Evolutionary conservation across 768 basidiomycete species (phyloP).

Genomic region (Mycena amicta): DNA sequence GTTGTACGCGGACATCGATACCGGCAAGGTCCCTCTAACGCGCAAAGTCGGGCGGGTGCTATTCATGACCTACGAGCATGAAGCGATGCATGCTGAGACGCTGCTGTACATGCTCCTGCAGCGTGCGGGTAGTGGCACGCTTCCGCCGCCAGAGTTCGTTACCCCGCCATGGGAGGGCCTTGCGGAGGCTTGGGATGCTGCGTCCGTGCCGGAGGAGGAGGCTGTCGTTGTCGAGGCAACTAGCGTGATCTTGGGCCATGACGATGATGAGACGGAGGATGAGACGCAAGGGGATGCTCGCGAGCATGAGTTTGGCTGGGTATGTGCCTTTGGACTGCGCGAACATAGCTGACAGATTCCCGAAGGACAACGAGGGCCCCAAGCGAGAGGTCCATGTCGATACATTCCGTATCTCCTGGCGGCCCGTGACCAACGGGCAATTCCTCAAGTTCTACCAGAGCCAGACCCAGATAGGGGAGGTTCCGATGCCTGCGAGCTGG

Average conservation of each 20-base stretch:
- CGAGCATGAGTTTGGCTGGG: constrained; percentile 83
- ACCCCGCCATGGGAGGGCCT: constrained; percentile 71
- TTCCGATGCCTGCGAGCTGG: constrained; percentile 76
- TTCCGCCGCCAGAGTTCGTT: constrained; percentile 76
- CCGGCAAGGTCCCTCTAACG: constrained; percentile 53
- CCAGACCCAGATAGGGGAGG: constrained; percentile 43
- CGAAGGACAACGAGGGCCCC: constrained; percentile 86
- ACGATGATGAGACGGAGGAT: constrained; percentile 81
- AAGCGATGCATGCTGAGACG: constrained; percentile 89
- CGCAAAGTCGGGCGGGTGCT: constrained; percentile 77
- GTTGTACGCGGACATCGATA: constrained; percentile 72
- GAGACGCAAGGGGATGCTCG: constrained; percentile 37
- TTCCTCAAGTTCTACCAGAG: constrained; percentile 68
- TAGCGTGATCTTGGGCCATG: constrained; percentile 71
- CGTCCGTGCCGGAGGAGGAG: constrained; percentile 42
- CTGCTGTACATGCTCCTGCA: constrained; percentile 94
- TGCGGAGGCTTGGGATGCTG: constrained; percentile 48
- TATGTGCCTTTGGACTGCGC: no score
- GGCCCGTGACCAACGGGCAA: constrained; percentile 88
- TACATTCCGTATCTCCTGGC: constrained; percentile 77
- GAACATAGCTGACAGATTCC: no score
- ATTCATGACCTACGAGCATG: constrained; percentile 92
- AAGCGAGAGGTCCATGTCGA: constrained; percentile 58
- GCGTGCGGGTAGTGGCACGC: constrained; percentile 69
- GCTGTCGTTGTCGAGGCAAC: constrained; percentile 63